Conservation (phyloP, 495 filamentous ascomycete species). For the Cercophora scortea region DNA sequence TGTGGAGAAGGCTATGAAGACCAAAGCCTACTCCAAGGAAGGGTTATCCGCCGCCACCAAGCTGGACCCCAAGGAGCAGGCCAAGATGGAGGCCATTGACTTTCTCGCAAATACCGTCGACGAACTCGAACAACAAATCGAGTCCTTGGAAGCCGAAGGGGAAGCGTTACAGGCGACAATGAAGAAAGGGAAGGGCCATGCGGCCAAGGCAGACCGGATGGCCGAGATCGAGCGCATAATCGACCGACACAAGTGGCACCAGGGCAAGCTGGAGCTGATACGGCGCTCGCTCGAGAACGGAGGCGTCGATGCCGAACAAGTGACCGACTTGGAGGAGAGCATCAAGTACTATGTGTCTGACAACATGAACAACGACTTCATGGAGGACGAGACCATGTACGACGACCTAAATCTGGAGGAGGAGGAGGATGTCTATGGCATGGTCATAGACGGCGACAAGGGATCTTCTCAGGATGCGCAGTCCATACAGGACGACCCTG, state of each 20-base stretch:
- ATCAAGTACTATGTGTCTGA: slow-evolving; percentile 94
- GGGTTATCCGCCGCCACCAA: slow-evolving; percentile 83
- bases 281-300: slow-evolving; percentile 88
- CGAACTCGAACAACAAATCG: slow-evolving; percentile 87
- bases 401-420: slow-evolving; percentile 89
- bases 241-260: slow-evolving; percentile 95
- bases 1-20: slow-evolving; percentile 99
- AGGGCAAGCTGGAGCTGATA: slow-evolving; percentile 84
- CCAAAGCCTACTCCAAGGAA: slow-evolving; percentile 98
- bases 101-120: slow-evolving; percentile 86
- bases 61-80: slow-evolving; percentile 89
- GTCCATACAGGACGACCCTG: slow-evolving; percentile 77
- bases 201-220: slow-evolving; percentile 74
- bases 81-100: slow-evolving; percentile 76
- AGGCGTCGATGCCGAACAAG: slow-evolving; percentile 74
- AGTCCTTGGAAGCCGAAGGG: slow-evolving; percentile 82
- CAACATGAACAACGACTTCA: slow-evolving; percentile 78
- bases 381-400: slow-evolving; percentile 86
- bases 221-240: slow-evolving; percentile 74
- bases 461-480: slow-evolving; percentile 93
- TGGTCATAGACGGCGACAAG: slow-evolving; percentile 72
- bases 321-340: slow-evolving; percentile 77
- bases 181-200: slow-evolving; percentile 89
- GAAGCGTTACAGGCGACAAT: slow-evolving; percentile 79
- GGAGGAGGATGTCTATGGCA: slow-evolving; percentile 78